Conservation (phyloP, 1,139 yeast genomes). For the Blastobotrys elegans region DNA sequence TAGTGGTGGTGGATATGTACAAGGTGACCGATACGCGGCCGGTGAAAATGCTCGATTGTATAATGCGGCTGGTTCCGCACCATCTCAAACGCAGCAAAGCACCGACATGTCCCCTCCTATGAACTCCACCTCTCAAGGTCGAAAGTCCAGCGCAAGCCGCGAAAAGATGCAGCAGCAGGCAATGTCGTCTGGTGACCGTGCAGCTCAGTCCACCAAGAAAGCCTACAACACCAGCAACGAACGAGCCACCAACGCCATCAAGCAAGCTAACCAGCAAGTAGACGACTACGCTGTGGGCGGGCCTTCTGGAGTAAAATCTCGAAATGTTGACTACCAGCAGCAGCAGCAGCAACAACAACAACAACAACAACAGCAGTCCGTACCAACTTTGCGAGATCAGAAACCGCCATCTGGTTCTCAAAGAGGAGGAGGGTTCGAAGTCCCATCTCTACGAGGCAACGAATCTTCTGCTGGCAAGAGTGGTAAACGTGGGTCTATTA, state of each 20-base stretch:
- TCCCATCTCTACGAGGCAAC: not conserved
- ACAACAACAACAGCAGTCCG: not conserved
- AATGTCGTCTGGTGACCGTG: not conserved
- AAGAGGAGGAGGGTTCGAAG: conserved; percentile 1
- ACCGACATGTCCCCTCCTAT: too few relatives aligned
- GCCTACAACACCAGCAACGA: conserved; percentile 1
- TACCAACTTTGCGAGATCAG: not conserved
- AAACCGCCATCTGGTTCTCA: not conserved
- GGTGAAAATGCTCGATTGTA: conserved; percentile 3
- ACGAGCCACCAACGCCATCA: conserved; percentile 1
- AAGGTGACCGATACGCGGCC: conserved; percentile 4
- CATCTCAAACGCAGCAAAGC: too few relatives aligned
- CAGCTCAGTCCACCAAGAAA: not conserved
- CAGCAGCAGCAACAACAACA: not conserved
- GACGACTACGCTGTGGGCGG: not conserved
- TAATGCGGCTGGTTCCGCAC: not conserved
- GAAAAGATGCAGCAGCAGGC: not conserved
- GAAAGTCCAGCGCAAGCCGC: not conserved
- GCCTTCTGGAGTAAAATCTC: not conserved
- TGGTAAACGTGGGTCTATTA: not conserved
- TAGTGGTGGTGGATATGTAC: not conserved
- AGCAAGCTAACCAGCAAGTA: not conserved
- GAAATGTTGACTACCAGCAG: not conserved
- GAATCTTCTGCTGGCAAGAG: not conserved
- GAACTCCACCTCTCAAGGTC: too few relatives aligned